phyloP scores from a whole-genome alignment of 75 land plant genomes.

The Picea glauca region DNA sequence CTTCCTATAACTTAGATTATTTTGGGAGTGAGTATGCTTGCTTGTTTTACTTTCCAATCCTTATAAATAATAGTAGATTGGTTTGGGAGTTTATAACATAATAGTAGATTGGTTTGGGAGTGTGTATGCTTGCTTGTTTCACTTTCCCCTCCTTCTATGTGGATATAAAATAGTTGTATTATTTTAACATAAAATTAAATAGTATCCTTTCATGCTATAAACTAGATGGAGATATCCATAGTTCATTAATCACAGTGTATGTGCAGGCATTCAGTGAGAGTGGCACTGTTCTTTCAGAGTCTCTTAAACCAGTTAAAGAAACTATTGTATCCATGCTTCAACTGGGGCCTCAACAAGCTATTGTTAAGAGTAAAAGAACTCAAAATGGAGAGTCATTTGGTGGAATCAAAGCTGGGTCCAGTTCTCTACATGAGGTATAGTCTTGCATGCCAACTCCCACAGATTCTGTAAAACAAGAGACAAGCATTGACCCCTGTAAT shows the following conservation, averaged over 20 bases:
- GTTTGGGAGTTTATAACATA: too few species aligned
- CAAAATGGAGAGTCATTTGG: not conserved
- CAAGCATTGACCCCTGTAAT: not conserved
- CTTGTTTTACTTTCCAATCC: too few species aligned
- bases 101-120: too few species aligned
- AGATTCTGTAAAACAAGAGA: not conserved
- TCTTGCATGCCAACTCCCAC: not conserved
- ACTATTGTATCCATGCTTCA: slow-evolving; percentile 34
- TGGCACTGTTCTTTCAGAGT: slow-evolving; percentile 14
- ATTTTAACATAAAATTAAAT: not conserved
- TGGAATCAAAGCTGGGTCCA: not conserved
- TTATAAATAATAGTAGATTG: too few species aligned
- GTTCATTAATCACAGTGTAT: not conserved
- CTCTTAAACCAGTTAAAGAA: slow-evolving; percentile 41
- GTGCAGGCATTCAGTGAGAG: slow-evolving; percentile 55
- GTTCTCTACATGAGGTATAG: not conserved
- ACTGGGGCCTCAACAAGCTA: slow-evolving; percentile 1
- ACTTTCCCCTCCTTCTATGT: too few species aligned
- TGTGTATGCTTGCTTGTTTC: too few species aligned
- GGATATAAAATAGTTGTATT: too few species aligned
- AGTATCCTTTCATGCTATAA: not conserved
- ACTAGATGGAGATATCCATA: not conserved
- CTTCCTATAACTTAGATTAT: too few species aligned
- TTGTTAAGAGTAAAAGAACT: not conserved
- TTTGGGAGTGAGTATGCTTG: too few species aligned